Percentiles rank a stretch among this genome's conserved stretches.
phyloP scores from a whole-genome alignment of 1,284 basidiomycete species.

The Chondrostereum purpureum region DNA sequence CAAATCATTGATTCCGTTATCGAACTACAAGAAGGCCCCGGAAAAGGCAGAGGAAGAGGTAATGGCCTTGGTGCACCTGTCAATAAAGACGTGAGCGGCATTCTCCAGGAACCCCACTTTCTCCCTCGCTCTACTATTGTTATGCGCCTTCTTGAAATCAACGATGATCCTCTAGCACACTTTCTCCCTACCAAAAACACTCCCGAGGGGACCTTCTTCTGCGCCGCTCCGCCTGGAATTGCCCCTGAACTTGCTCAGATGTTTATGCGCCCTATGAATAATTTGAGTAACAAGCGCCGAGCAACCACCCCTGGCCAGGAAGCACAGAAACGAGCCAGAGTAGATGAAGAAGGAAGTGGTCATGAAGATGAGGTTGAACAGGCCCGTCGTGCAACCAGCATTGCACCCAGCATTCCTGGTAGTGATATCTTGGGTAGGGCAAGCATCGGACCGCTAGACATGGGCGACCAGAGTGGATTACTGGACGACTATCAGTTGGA shows the following conservation, averaged over 20 bases:
- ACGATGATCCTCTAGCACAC: conserved; percentile 77
- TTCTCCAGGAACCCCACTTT: conserved; percentile 73
- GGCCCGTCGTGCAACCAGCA: conserved; percentile 56
- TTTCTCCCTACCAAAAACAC: conserved; percentile 79
- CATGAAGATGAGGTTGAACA: conserved; percentile 65
- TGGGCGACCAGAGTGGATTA: conserved; percentile 45
- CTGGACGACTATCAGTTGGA: conserved; percentile 68
- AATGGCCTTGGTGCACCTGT: conserved; percentile 51
- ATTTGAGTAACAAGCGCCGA: conserved; percentile 46
- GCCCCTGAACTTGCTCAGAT: conserved; percentile 76
- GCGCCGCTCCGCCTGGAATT: conserved; percentile 75
- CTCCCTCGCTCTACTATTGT: conserved; percentile 78
- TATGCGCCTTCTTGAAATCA: conserved; percentile 78
- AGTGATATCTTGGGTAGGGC: conserved; percentile 46
- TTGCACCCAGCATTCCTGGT: conserved; percentile 49
- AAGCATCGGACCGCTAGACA: conserved; percentile 49
- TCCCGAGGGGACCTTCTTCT: conserved; percentile 68
- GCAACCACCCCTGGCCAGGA: conserved; percentile 46
- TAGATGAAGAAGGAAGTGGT: conserved; percentile 42
- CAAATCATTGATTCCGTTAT: conserved; percentile 80
- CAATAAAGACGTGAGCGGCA: conserved; percentile 64
- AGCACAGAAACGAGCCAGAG: conserved; percentile 55
- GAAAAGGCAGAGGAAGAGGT: conserved; percentile 46
- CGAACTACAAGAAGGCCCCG: conserved; percentile 71
- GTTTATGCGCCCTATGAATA: conserved; percentile 73